Conservation (phyloP, 2,329 filamentous ascomycete species). For the Coniochaeta prunicola region DNA sequence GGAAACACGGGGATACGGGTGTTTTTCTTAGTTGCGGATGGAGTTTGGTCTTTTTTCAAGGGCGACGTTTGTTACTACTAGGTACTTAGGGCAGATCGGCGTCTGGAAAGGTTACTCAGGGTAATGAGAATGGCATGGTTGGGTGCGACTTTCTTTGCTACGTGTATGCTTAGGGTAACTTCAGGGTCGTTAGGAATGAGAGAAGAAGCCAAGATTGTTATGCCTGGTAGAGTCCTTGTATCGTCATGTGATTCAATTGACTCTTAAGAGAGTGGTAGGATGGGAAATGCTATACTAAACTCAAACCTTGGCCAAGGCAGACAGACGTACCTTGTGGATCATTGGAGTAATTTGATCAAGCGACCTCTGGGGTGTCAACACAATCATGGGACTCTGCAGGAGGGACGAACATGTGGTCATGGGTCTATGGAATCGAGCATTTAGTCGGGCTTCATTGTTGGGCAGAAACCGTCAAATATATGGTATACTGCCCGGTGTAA, state of each 20-base stretch:
- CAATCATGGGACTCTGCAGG: neutral
- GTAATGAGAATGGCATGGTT: neutral
- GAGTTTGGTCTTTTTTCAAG: neutral
- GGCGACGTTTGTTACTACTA: neutral
- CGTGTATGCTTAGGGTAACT: neutral
- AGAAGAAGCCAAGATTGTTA: neutral
- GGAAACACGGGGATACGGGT: neutral
- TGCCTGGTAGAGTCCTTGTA: neutral
- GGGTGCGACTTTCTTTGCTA: neutral
- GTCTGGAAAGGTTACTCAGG: neutral
- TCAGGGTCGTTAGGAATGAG: neutral
- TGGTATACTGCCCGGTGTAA: no score
- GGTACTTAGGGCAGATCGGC: neutral
- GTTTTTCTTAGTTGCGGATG: neutral
- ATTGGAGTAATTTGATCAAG: no score
- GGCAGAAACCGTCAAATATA: neutral
- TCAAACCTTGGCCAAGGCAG: no score
- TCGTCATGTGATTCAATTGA: neutral
- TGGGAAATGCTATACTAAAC: neutral
- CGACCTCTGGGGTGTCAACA: neutral
- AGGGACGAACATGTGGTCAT: slow-evolving; percentile 4
- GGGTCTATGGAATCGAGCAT: slow-evolving; percentile 3
- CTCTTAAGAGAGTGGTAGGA: neutral
- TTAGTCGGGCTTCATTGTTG: neutral
- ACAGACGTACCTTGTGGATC: no score